These are phyloP conservation scores for Viola odorata DNA, from an alignment of 345 rosid genomes.

Conservation along the genomic window DNA sequence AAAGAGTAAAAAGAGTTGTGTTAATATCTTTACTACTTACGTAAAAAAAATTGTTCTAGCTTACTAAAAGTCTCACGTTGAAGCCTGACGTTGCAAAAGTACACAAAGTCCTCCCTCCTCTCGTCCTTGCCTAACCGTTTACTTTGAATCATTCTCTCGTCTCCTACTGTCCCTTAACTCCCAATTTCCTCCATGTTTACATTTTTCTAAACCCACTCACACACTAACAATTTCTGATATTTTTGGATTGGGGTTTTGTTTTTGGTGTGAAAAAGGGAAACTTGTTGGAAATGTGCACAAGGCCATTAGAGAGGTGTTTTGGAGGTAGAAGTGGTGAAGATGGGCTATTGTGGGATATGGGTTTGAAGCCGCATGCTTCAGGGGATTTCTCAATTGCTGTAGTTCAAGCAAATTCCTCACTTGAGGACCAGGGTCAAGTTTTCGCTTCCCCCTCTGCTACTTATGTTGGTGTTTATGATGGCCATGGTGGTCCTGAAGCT, in stretches of 20 bases:
- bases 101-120: too few relatives aligned
- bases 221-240: neutral
- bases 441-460: conserved; percentile 58
- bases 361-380: conserved; percentile 49
- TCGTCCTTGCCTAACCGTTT: conserved; percentile 16
- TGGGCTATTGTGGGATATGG: conserved; percentile 46
- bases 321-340: conserved; percentile 34
- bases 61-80: too few relatives aligned
- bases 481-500: conserved; percentile 69
- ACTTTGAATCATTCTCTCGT: conserved; percentile 24
- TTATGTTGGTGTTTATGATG: conserved; percentile 61
- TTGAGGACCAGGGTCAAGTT: conserved; percentile 69
- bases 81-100: too few relatives aligned
- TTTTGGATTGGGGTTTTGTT: neutral
- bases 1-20: too few relatives aligned
- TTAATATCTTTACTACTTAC: too few relatives aligned
- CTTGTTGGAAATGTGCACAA: conserved; percentile 33
- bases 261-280: neutral
- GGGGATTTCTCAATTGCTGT: conserved; percentile 61
- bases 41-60: too few relatives aligned
- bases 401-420: conserved; percentile 53
- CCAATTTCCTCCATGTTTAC: neutral
- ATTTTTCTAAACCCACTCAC: neutral
- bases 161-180: conserved; percentile 1
- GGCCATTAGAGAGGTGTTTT: conserved; percentile 41